phyloP scores from a whole-genome alignment of 1,139 yeast genomes.

The Yamadazyma atmosphaerica region DNA sequence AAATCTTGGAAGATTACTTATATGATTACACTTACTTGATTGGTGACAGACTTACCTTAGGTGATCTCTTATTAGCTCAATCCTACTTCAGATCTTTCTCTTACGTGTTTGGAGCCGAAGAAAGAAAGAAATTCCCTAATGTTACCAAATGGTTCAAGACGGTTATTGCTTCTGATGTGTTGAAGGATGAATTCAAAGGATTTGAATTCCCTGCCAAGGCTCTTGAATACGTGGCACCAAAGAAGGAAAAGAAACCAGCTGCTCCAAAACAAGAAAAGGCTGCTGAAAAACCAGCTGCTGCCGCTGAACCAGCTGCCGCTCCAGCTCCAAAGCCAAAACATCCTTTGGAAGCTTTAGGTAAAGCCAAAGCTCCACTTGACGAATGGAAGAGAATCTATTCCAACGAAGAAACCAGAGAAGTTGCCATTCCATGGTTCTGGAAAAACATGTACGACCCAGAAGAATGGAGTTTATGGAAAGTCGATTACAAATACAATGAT shows the following conservation, averaged over 20 bases:
- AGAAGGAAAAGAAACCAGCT: conserved; percentile 66
- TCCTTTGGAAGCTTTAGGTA: conserved; percentile 85
- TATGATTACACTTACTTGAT: conserved; percentile 80
- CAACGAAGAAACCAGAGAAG: conserved; percentile 94
- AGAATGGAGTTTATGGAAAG: conserved; percentile 95
- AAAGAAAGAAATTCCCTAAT: conserved; percentile 76
- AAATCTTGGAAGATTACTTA: conserved; percentile 64
- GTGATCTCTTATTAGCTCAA: conserved; percentile 73
- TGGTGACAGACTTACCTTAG: conserved; percentile 85
- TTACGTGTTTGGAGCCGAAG: conserved; percentile 67
- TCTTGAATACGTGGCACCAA: conserved; percentile 70
- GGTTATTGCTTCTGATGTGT: conserved; percentile 55
- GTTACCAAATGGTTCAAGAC: conserved; percentile 87
- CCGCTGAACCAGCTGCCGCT: conserved; percentile 43
- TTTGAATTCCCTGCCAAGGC: conserved; percentile 67
- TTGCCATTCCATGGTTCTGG: conserved; percentile 98
- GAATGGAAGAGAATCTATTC: conserved; percentile 98
- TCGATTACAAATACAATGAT: conserved; percentile 96
- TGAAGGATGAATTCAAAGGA: conserved; percentile 43
- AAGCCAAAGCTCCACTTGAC: conserved; percentile 71
- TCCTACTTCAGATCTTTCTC: conserved; percentile 65
- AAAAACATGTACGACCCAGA: conserved; percentile 80
- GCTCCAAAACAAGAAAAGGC: conserved; percentile 26
- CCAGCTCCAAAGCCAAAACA: conserved; percentile 77
- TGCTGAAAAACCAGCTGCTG: conserved; percentile 40